Evolutionary conservation across 2,329 filamentous ascomycete genomes (phyloP).

Genomic region (Arthrobotrys sinensis): DNA sequence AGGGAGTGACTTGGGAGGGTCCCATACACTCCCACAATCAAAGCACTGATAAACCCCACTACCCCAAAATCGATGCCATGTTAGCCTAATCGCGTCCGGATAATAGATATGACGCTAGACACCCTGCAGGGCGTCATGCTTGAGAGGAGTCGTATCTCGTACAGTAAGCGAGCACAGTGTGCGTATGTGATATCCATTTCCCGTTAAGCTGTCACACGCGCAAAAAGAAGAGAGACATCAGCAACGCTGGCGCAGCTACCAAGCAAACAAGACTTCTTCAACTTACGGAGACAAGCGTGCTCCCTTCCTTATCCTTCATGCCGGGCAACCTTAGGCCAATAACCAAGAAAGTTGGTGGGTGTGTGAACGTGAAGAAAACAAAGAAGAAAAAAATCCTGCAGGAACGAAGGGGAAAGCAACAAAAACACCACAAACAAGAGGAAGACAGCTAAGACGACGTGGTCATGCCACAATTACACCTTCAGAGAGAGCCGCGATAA

Average conservation of each 20-base stretch:
- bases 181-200: constrained; percentile 89
- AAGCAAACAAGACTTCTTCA: constrained; percentile 25
- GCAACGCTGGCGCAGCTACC: constrained; percentile 53
- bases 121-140: constrained; percentile 31
- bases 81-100: constrained; percentile 60
- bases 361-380: constrained; percentile 62
- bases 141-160: constrained; percentile 65
- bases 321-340: constrained; percentile 26
- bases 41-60: constrained; percentile 56
- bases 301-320: constrained; percentile 60
- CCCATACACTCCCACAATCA: constrained; percentile 66
- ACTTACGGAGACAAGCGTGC: constrained; percentile 57
- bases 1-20: constrained; percentile 85
- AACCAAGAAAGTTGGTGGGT: constrained; percentile 16
- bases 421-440: constrained; percentile 63
- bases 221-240: constrained; percentile 64
- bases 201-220: constrained; percentile 76
- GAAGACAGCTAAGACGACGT: constrained; percentile 60
- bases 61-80: constrained; percentile 38
- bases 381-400: constrained; percentile 57
- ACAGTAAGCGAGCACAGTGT: constrained; percentile 88
- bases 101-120: constrained; percentile 53
- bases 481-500: constrained; percentile 26
- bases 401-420: constrained; percentile 51
- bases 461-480: constrained; percentile 42